These are phyloP conservation scores for Maudiozyma barnettii DNA, from an alignment of 805 yeast species.

Conservation along the genomic window DNA sequence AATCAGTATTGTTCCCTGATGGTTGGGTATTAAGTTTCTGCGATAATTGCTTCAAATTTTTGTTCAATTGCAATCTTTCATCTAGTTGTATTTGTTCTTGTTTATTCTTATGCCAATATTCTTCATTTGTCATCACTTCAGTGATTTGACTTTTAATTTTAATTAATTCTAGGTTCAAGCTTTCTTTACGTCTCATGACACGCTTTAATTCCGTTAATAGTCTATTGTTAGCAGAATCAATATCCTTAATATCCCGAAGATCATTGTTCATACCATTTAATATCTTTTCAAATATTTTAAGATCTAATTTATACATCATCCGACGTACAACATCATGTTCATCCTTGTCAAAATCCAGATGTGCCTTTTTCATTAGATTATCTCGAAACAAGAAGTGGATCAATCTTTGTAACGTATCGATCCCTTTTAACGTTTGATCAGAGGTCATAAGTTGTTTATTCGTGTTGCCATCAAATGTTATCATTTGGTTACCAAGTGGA, in stretches of 20 bases:
- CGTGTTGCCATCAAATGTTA: conserved; percentile 4
- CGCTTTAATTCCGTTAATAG: background rate
- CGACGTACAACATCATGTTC: conserved; percentile 7
- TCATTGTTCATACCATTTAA: conserved; percentile 16
- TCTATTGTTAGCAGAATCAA: conserved; percentile 20
- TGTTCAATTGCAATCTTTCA: background rate
- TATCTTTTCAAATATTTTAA: conserved; percentile 17
- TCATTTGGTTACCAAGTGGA: background rate
- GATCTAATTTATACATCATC: conserved; percentile 22
- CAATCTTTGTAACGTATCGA: conserved; percentile 17
- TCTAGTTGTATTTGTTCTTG: background rate
- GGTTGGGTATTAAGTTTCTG: background rate
- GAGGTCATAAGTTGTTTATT: conserved; percentile 14
- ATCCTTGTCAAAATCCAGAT: conserved; percentile 14
- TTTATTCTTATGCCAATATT: background rate
- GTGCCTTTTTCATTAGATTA: conserved; percentile 20
- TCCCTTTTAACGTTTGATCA: conserved; percentile 18
- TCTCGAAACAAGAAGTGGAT: conserved; percentile 15
- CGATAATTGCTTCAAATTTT: background rate
- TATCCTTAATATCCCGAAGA: conserved; percentile 23
- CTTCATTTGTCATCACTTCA: background rate
- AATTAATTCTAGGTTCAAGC: background rate
- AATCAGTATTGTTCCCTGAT: background rate
- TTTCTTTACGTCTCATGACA: background rate
- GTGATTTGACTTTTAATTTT: background rate